These are phyloP conservation scores for Paecilomyces sp. DNA, from an alignment of 2,329 filamentous ascomycete genomes.

Conservation along the genomic window DNA sequence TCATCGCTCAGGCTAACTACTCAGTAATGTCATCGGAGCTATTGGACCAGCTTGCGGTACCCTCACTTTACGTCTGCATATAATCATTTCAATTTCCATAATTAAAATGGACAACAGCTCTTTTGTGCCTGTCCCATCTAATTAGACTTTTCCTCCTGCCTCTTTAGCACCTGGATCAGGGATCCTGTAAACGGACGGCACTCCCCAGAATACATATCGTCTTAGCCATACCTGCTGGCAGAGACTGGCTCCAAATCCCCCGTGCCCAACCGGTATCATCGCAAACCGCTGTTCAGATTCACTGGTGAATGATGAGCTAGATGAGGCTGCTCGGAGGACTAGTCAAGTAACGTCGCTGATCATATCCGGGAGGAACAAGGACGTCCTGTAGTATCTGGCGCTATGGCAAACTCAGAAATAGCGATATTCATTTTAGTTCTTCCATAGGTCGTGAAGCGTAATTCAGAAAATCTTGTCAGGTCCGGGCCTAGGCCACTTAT, in stretches of 20 bases:
- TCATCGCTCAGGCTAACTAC: not conserved
- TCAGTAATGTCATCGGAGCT: not conserved
- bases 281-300: too few species aligned
- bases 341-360: too few species aligned
- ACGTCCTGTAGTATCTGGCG: not conserved
- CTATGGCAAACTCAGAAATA: not conserved
- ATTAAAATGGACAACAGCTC: not conserved
- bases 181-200: too few species aligned
- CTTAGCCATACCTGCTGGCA: too few species aligned
- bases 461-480: not conserved
- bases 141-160: not conserved
- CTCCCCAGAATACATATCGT: too few species aligned
- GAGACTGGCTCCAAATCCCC: too few species aligned
- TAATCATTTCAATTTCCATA: not conserved
- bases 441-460: not conserved
- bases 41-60: not conserved
- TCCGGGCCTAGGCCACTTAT: slow-evolving; percentile 18
- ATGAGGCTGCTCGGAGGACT: too few species aligned
- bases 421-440: not conserved
- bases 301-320: too few species aligned
- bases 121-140: not conserved
- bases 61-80: not conserved
- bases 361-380: not conserved
- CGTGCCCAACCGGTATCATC: too few species aligned
- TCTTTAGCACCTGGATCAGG: not conserved